A percentile compares a stretch with the other conserved stretches of the same genome.
These are phyloP conservation scores for Xylariaceae sp. DNA, from an alignment of 2,329 filamentous ascomycete species.

Conservation along the genomic window DNA sequence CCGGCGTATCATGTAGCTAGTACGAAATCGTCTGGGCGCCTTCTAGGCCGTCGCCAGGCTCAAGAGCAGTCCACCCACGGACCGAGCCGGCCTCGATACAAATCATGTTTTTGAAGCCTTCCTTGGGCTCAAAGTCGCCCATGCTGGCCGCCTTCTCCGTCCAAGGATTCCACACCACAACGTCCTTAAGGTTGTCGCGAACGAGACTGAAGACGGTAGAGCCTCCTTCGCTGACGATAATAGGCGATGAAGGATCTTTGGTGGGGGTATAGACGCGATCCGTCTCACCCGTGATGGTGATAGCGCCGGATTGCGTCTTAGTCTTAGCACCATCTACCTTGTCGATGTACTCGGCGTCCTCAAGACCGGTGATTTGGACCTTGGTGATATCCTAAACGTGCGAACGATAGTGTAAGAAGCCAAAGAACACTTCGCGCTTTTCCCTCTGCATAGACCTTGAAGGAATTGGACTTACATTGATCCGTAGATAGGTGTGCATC, in stretches of 20 bases:
- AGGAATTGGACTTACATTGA: constrained; percentile 65
- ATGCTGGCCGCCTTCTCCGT: constrained; percentile 81
- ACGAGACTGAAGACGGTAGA: constrained; percentile 73
- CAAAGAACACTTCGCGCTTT: not conserved
- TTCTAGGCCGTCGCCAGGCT: constrained; percentile 74
- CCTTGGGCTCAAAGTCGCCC: constrained; percentile 85
- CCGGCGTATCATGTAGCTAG: constrained; percentile 19
- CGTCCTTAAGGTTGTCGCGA: constrained; percentile 83
- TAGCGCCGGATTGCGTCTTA: constrained; percentile 66
- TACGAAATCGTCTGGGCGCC: constrained; percentile 62
- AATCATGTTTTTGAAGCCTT: constrained; percentile 91
- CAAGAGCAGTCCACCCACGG: constrained; percentile 79
- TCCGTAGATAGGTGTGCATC: constrained; percentile 86
- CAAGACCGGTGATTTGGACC: constrained; percentile 75
- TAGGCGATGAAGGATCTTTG: constrained; percentile 61
- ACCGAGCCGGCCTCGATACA: constrained; percentile 93
- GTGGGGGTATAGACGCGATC: constrained; percentile 86
- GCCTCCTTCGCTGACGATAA: constrained; percentile 67
- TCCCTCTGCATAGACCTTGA: not conserved
- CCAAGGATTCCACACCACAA: constrained; percentile 99
- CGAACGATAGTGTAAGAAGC: constrained; percentile 10
- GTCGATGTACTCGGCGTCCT: constrained; percentile 78
- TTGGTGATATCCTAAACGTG: constrained; percentile 74
- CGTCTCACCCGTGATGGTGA: constrained; percentile 78
- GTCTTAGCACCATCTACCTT: constrained; percentile 73